Evolutionary conservation across 2,329 filamentous ascomycete species (phyloP).

Genomic region (Chaetothyriales sp.): DNA sequence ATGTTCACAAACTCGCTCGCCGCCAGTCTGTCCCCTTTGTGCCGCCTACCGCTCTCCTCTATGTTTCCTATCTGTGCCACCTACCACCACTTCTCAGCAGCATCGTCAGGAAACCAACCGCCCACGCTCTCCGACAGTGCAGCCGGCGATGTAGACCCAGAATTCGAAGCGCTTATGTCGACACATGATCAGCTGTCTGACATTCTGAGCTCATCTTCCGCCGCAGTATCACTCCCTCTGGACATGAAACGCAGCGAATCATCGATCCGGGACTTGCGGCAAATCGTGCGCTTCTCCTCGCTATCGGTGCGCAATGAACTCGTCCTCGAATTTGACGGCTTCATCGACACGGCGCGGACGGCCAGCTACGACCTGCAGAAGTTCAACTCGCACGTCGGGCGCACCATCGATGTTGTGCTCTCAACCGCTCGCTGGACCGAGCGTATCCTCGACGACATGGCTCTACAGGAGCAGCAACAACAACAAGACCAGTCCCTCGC

Average conservation of each 20-base stretch:
- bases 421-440: constrained; percentile 63
- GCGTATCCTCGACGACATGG: constrained; percentile 50
- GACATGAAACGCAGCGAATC: constrained; percentile 67
- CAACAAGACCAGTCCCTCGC: not conserved
- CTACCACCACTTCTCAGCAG: constrained; percentile 1
- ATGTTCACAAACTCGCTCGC: constrained; percentile 47
- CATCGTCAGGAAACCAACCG: constrained; percentile 1
- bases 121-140: constrained; percentile 17
- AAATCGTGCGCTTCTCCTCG: constrained; percentile 51
- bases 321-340: constrained; percentile 59
- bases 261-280: constrained; percentile 58
- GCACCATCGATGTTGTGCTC: constrained; percentile 59
- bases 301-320: constrained; percentile 53
- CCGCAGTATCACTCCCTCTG: constrained; percentile 52
- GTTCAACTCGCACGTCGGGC: constrained; percentile 63
- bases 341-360: constrained; percentile 52
- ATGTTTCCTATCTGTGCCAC: constrained; percentile 47
- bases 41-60: constrained; percentile 50
- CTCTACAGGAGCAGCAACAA: constrained; percentile 21
- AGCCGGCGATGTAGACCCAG: constrained; percentile 28
- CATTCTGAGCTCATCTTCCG: constrained; percentile 52
- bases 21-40: constrained; percentile 51
- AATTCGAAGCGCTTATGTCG: constrained; percentile 61
- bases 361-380: constrained; percentile 52
- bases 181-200: constrained; percentile 64